Evolutionary conservation across 345 rosid species (phyloP).

Genomic region (Hirschfeldia incana): DNA sequence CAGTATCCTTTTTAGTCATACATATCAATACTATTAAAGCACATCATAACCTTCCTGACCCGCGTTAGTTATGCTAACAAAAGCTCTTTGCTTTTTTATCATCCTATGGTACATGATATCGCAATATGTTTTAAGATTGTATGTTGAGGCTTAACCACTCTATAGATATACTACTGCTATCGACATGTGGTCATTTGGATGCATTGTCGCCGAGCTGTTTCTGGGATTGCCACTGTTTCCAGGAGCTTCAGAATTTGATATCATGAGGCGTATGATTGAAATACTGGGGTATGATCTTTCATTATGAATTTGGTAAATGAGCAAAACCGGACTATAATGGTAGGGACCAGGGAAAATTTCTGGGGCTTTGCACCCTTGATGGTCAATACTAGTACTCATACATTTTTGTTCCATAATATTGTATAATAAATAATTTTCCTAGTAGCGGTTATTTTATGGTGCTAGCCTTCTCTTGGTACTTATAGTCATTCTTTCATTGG

Average conservation of each 20-base stretch:
- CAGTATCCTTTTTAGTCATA: slow-evolving; percentile 71
- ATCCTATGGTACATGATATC: slow-evolving; percentile 1
- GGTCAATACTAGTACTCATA: slow-evolving; percentile 6
- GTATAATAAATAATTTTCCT: neutral
- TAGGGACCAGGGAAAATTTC: slow-evolving; percentile 63
- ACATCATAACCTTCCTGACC: neutral
- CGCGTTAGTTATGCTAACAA: slow-evolving; percentile 1
- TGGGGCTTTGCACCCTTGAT: neutral
- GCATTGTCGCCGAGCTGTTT: slow-evolving; percentile 97
- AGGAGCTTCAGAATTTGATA: slow-evolving; percentile 98
- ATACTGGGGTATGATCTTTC: slow-evolving; percentile 74
- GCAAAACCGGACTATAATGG: neutral
- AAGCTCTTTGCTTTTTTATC: slow-evolving; percentile 1
- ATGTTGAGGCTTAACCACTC: slow-evolving; percentile 49
- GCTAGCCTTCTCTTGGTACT: slow-evolving; percentile 11
- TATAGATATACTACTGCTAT: slow-evolving; percentile 91
- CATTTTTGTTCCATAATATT: neutral
- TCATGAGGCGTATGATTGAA: slow-evolving; percentile 84
- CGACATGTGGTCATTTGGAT: slow-evolving; percentile 98
- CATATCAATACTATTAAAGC: slow-evolving; percentile 1
- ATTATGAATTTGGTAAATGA: slow-evolving; percentile 14
- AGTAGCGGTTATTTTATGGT: neutral
- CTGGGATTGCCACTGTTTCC: slow-evolving; percentile 97
- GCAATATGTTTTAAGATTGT: neutral
- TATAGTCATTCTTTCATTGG: neutral